A percentile compares a stretch with the other conserved stretches of the same genome.
These are phyloP conservation scores for Leucocoprinus leucothites DNA, from an alignment of 768 basidiomycete species.

Conservation along the genomic window DNA sequence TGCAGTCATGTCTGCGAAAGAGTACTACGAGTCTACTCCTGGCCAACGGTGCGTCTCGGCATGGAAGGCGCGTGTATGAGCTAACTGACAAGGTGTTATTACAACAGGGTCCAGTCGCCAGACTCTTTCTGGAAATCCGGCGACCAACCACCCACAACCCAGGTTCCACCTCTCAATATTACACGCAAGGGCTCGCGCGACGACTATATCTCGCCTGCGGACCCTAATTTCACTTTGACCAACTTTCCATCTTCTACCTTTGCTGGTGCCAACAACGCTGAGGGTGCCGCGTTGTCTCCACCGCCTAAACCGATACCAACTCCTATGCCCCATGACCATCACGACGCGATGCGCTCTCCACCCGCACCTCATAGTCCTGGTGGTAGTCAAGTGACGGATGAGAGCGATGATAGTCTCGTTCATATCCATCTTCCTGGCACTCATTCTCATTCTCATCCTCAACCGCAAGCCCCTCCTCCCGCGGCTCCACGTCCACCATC, in stretches of 20 bases:
- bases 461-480: neutral
- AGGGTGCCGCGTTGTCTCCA: neutral
- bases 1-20: slow-evolving; percentile 1
- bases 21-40: slow-evolving; percentile 7
- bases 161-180: neutral
- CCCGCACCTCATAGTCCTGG: neutral
- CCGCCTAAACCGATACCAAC: neutral
- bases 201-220: neutral
- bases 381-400: slow-evolving; percentile 1
- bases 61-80: neutral
- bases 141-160: neutral
- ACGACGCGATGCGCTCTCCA: too few species aligned
- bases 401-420: slow-evolving; percentile 6
- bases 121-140: neutral
- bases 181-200: neutral
- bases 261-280: neutral
- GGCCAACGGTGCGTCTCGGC: neutral
- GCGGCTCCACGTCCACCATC: neutral
- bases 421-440: neutral
- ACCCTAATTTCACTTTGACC: neutral
- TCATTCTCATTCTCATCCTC: neutral
- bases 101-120: neutral
- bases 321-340: neutral
- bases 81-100: too few species aligned
- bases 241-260: neutral